Evolutionary conservation across 352 stramenopile genomes (phyloP).

Genomic region (Pseudoperonospora humuli): DNA sequence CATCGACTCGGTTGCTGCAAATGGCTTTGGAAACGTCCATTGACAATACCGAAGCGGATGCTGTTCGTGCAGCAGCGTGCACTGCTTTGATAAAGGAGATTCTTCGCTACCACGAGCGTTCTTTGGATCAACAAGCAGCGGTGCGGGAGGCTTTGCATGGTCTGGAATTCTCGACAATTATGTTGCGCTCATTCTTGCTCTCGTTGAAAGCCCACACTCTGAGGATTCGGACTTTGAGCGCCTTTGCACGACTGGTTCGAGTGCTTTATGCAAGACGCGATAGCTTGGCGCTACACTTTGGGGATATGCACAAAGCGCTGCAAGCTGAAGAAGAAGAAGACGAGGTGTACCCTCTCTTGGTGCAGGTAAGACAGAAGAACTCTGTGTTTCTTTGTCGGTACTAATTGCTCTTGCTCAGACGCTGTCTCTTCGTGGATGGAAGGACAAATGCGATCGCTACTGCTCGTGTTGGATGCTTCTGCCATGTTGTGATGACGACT

Average conservation of each 20-base stretch:
- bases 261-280: constrained; percentile 19
- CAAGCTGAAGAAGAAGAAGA: constrained; percentile 17
- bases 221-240: constrained; percentile 12
- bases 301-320: constrained; percentile 24
- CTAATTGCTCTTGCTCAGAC: constrained; percentile 18
- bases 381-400: neutral
- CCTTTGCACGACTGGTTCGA: constrained; percentile 28
- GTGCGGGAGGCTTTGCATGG: constrained; percentile 18
- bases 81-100: constrained; percentile 23
- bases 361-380: constrained; percentile 24
- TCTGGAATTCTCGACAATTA: constrained; percentile 10
- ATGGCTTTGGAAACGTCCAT: constrained; percentile 40
- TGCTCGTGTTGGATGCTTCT: constrained; percentile 24
- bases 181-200: constrained; percentile 13
- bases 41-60: constrained; percentile 46
- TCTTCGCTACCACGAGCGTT: constrained; percentile 11
- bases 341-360: constrained; percentile 29
- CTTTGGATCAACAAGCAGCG: constrained; percentile 8
- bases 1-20: constrained; percentile 26
- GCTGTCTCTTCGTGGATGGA: constrained; percentile 37
- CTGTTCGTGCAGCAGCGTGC: constrained; percentile 41
- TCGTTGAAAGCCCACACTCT: constrained; percentile 30
- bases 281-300: constrained; percentile 21
- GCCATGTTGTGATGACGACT: constrained; percentile 1
- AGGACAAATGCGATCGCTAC: constrained; percentile 21